A percentile compares a stretch with the other conserved stretches of the same genome.
phyloP scores from a whole-genome alignment of 352 stramenopile genomes.

The Phytopythium litorale region DNA sequence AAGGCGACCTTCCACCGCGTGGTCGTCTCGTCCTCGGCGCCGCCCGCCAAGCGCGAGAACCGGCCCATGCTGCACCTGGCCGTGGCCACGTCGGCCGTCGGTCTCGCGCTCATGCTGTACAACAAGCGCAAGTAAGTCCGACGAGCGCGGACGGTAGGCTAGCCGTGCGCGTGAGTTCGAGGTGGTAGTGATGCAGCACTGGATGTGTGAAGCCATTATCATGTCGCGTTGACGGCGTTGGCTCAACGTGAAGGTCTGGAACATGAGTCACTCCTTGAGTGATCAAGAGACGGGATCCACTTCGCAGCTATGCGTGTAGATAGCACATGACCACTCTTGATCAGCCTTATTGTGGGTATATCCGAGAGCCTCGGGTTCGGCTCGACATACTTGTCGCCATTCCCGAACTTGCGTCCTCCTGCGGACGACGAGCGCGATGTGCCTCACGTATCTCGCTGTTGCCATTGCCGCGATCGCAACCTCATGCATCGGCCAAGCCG shows the following conservation, averaged over 20 bases:
- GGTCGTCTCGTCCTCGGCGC: constrained; percentile 16
- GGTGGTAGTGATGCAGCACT: too few relatives aligned
- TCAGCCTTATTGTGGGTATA: neutral
- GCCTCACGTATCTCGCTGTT: neutral
- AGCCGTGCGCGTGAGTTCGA: too few relatives aligned
- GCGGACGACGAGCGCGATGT: neutral
- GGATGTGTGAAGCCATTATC: too few relatives aligned
- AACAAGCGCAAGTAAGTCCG: constrained; percentile 2
- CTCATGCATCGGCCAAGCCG: neutral
- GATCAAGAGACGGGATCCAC: too few relatives aligned
- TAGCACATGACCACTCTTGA: too few relatives aligned
- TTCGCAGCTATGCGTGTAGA: neutral
- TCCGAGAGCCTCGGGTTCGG: neutral
- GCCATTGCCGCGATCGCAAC: neutral
- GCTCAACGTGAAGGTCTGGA: too few relatives aligned
- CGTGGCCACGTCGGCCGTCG: constrained; percentile 2
- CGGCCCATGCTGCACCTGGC: constrained; percentile 4
- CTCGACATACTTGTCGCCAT: neutral
- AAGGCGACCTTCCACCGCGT: constrained; percentile 27
- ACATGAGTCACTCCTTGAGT: too few relatives aligned
- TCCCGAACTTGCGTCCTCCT: neutral
- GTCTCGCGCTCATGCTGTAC: constrained; percentile 3
- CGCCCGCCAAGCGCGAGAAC: constrained; percentile 5
- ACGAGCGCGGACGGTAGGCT: too few relatives aligned
- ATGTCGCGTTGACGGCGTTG: too few relatives aligned